Evolutionary conservation across 495 filamentous ascomycete species (phyloP).

Genomic region (Cryomyces antarcticus): DNA sequence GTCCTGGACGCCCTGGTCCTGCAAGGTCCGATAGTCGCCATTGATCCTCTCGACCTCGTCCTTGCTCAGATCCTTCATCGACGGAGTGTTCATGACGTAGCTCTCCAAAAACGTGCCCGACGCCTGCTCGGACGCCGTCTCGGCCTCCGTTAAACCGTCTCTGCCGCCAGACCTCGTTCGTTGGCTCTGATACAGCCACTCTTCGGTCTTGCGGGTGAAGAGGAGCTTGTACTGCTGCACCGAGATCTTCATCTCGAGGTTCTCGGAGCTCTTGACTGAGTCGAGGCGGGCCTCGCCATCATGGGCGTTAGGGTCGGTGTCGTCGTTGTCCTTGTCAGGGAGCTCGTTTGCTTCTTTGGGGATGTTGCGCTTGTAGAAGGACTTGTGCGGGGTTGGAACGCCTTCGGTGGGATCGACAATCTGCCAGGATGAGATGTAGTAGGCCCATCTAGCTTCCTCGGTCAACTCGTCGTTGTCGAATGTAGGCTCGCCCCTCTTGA

Average conservation of each 20-base stretch:
- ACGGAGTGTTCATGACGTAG: conserved; percentile 51
- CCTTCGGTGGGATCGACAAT: conserved; percentile 81
- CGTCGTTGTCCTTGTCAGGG: background rate
- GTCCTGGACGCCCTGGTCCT: background rate
- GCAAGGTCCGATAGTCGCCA: conserved; percentile 25
- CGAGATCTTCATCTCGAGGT: conserved; percentile 58
- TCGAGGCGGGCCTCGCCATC: conserved; percentile 24
- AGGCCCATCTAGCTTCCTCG: conserved; percentile 51
- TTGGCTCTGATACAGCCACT: conserved; percentile 31
- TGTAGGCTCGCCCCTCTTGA: conserved; percentile 64
- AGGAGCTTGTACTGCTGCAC: conserved; percentile 66
- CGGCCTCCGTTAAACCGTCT: conserved; percentile 18
- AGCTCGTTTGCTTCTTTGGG: background rate
- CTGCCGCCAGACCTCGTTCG: background rate
- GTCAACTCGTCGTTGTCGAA: conserved; percentile 42
- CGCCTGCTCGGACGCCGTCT: conserved; percentile 22
- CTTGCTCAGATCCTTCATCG: conserved; percentile 52
- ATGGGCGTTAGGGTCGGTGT: conserved; percentile 15
- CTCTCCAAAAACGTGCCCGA: conserved; percentile 47
- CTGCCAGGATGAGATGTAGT: conserved; percentile 82
- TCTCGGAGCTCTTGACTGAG: conserved; percentile 32
- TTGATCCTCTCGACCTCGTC: conserved; percentile 53
- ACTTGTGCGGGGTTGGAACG: conserved; percentile 38
- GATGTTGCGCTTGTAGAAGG: conserved; percentile 56
- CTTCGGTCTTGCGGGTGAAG: conserved; percentile 48